phyloP scores from a whole-genome alignment of 352 stramenopile genomes.

The Phytophthora sp. region DNA sequence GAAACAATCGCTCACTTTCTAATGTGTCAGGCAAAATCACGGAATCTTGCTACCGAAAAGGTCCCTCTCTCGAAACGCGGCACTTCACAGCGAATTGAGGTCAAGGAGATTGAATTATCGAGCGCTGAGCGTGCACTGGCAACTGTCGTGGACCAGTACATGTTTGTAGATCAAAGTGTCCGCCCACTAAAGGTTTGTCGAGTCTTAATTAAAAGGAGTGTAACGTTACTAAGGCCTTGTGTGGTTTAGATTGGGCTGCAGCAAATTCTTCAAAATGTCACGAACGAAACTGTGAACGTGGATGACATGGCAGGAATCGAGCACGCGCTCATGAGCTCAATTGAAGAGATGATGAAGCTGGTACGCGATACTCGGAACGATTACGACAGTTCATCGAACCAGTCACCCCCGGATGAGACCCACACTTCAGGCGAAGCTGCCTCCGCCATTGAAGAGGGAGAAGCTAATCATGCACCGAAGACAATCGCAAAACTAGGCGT shows the following conservation, averaged over 20 bases:
- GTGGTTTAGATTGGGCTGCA: slow-evolving; percentile 72
- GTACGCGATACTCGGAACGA: slow-evolving; percentile 48
- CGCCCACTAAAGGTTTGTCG: slow-evolving; percentile 71
- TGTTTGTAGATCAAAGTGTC: slow-evolving; percentile 82
- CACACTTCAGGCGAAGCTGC: slow-evolving; percentile 13
- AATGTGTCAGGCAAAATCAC: slow-evolving; percentile 46
- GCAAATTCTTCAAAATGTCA: slow-evolving; percentile 82
- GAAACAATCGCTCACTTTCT: background rate
- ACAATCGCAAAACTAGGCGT: slow-evolving; percentile 23
- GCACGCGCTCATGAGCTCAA: slow-evolving; percentile 58
- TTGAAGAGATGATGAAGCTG: slow-evolving; percentile 80
- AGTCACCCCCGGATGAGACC: slow-evolving; percentile 1
- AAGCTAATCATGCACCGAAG: background rate
- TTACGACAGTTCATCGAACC: slow-evolving; percentile 19
- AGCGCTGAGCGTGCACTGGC: slow-evolving; percentile 61
- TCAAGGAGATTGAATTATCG: slow-evolving; percentile 73
- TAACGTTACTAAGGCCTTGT: background rate
- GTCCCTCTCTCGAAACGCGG: slow-evolving; percentile 66
- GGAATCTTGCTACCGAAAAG: slow-evolving; percentile 53
- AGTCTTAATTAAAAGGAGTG: background rate
- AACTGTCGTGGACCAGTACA: slow-evolving; percentile 83
- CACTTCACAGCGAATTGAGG: slow-evolving; percentile 71
- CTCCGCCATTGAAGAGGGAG: background rate
- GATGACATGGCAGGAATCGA: slow-evolving; percentile 72
- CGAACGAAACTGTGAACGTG: slow-evolving; percentile 69